Conservation (phyloP, 2,329 filamentous ascomycete genomes). For the Samsoniella hepiali region DNA sequence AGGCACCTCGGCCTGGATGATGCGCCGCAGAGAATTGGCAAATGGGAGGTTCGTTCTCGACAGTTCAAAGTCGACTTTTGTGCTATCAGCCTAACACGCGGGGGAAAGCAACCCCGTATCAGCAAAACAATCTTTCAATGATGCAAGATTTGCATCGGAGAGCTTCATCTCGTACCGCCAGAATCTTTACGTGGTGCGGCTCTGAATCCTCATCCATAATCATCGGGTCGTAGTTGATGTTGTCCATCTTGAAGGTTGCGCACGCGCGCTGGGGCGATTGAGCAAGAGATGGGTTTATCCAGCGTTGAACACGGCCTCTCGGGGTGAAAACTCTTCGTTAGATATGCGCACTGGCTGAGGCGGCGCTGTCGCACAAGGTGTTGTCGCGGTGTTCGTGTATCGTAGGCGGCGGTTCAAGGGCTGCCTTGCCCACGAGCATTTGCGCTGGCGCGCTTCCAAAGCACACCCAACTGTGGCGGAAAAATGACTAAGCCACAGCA, state of each 20-base stretch:
- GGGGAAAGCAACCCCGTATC: slow-evolving; percentile 9
- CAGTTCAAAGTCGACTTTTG: slow-evolving; percentile 88
- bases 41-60: slow-evolving; percentile 85
- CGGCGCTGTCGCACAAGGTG: background rate
- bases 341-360: background rate
- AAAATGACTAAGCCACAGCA: slow-evolving; percentile 18
- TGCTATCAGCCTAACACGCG: slow-evolving; percentile 64
- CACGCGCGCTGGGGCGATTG: slow-evolving; percentile 11
- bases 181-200: slow-evolving; percentile 58
- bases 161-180: slow-evolving; percentile 45
- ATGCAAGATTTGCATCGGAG: background rate
- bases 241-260: slow-evolving; percentile 33
- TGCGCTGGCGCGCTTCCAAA: slow-evolving; percentile 1
- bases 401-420: background rate
- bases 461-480: slow-evolving; percentile 5
- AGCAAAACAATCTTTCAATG: slow-evolving; percentile 13
- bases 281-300: background rate
- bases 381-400: slow-evolving; percentile 8
- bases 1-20: slow-evolving; percentile 90
- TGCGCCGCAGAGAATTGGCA: slow-evolving; percentile 86
- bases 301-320: background rate
- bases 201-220: slow-evolving; percentile 57
- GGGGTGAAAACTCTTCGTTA: background rate
- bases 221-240: slow-evolving; percentile 60
- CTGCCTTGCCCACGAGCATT: background rate